These are phyloP conservation scores for Danielozyma ontarioensis DNA, from an alignment of 805 yeast species.

Conservation along the genomic window DNA sequence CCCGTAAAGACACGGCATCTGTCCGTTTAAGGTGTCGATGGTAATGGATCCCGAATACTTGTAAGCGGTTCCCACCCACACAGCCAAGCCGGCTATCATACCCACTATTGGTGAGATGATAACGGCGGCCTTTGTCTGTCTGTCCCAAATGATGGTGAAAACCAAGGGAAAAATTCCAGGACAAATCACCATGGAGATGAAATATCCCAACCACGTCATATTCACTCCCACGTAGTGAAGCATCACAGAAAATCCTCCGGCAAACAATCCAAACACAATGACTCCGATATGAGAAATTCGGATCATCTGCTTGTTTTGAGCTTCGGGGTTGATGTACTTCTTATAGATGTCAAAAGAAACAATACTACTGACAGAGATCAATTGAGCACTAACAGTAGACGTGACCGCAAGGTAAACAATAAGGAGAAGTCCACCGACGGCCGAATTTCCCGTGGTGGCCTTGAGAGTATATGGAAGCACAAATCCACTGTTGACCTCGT, in stretches of 20 bases:
- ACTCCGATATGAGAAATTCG: constrained; percentile 39
- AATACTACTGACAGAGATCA: constrained; percentile 36
- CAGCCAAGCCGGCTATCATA: constrained; percentile 19
- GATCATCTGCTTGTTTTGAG: constrained; percentile 38
- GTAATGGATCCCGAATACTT: constrained; percentile 21
- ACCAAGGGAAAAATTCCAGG: constrained; percentile 36
- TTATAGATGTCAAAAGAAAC: constrained; percentile 44
- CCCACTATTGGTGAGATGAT: constrained; percentile 28
- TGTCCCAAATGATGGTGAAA: constrained; percentile 28
- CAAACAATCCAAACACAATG: constrained; percentile 29
- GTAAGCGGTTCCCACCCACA: constrained; percentile 28
- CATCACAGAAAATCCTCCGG: constrained; percentile 36
- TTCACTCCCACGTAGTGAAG: constrained; percentile 27
- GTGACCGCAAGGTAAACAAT: constrained; percentile 36
- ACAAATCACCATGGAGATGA: constrained; percentile 30
- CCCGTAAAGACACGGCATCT: constrained; percentile 31
- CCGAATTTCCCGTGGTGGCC: constrained; percentile 26
- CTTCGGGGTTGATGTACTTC: constrained; percentile 37
- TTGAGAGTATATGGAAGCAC: constrained; percentile 26
- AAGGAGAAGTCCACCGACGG: constrained; percentile 26
- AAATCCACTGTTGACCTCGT: constrained; percentile 25
- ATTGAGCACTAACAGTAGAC: constrained; percentile 36
- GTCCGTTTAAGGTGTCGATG: constrained; percentile 21
- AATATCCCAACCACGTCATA: constrained; percentile 28
- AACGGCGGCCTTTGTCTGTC: constrained; percentile 23